A percentile compares a stretch with the other conserved stretches of the same genome.
Evolutionary conservation across 2,329 filamentous ascomycete species (phyloP).

Genomic region (Celoporthe dispersa): DNA sequence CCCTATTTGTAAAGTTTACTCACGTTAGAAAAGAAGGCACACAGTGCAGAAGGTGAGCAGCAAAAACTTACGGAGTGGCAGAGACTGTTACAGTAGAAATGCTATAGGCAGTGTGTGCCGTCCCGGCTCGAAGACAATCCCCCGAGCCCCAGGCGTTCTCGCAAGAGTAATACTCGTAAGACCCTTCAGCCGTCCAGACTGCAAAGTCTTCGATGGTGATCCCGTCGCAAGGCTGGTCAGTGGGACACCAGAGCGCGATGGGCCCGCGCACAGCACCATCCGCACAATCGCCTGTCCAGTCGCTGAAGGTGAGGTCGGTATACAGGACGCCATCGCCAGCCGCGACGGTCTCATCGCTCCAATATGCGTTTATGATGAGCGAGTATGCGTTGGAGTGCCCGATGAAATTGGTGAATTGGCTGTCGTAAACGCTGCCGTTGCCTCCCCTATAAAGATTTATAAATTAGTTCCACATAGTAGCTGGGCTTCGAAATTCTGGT

Average conservation of each 20-base stretch:
- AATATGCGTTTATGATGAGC: constrained; percentile 4
- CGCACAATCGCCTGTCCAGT: constrained; percentile 9
- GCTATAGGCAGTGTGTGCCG: constrained; percentile 6
- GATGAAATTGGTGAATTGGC: constrained; percentile 13
- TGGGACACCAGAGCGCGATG: constrained; percentile 4
- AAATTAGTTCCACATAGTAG: background rate
- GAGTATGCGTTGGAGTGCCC: constrained; percentile 7
- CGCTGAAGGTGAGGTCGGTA: constrained; percentile 7
- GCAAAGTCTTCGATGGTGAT: background rate
- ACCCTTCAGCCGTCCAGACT: constrained; percentile 3
- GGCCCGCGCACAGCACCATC: constrained; percentile 1
- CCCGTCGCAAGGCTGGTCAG: constrained; percentile 1
- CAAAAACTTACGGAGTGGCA: constrained; percentile 4
- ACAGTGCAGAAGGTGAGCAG: no score
- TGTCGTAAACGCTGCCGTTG: constrained; percentile 47
- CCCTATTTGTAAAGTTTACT: background rate
- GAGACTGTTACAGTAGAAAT: constrained; percentile 5
- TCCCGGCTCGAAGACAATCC: constrained; percentile 3
- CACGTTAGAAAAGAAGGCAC: background rate
- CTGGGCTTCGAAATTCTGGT: background rate
- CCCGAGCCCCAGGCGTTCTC: constrained; percentile 10
- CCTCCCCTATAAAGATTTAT: constrained; percentile 44
- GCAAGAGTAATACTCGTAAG: constrained; percentile 6
- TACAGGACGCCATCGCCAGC: constrained; percentile 7
- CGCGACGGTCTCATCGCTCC: background rate